A percentile compares a stretch with the other conserved stretches of the same genome.
These are phyloP conservation scores for Emergomyces africanus DNA, from an alignment of 2,329 filamentous ascomycete genomes.

Conservation along the genomic window DNA sequence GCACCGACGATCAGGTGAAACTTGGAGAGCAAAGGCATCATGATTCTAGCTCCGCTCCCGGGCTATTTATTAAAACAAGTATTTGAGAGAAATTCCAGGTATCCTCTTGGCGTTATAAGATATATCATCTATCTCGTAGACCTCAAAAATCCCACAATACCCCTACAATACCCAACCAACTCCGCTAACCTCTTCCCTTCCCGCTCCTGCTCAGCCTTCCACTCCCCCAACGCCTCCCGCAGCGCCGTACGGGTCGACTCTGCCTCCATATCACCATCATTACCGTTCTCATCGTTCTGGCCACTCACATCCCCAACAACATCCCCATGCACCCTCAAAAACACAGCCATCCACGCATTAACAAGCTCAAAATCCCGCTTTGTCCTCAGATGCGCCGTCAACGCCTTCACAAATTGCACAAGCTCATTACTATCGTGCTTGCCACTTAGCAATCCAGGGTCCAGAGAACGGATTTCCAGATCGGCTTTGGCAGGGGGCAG, in stretches of 20 bases:
- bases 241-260: slow-evolving; percentile 35
- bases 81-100: no score
- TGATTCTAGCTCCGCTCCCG: no score
- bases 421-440: slow-evolving; percentile 50
- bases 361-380: slow-evolving; percentile 83
- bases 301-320: slow-evolving; percentile 30
- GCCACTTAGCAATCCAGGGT: slow-evolving; percentile 14
- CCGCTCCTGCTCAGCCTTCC: slow-evolving; percentile 58
- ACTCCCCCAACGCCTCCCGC: slow-evolving; percentile 49
- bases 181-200: slow-evolving; percentile 60
- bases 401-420: slow-evolving; percentile 63
- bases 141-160: slow-evolving; percentile 71
- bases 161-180: slow-evolving; percentile 75
- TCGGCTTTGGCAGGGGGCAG: slow-evolving; percentile 78
- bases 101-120: no score
- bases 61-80: no score
- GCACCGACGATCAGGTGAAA: no score
- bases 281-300: slow-evolving; percentile 8
- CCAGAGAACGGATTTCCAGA: slow-evolving; percentile 75
- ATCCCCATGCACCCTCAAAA: slow-evolving; percentile 65
- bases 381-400: slow-evolving; percentile 56
- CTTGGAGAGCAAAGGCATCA: no score
- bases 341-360: slow-evolving; percentile 96
- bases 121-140: slow-evolving; percentile 30
- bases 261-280: slow-evolving; percentile 28